Base-by-base conservation (phyloP, 2,329 filamentous ascomycete genomes). In the Colletotrichum euphorbiae region DNA sequence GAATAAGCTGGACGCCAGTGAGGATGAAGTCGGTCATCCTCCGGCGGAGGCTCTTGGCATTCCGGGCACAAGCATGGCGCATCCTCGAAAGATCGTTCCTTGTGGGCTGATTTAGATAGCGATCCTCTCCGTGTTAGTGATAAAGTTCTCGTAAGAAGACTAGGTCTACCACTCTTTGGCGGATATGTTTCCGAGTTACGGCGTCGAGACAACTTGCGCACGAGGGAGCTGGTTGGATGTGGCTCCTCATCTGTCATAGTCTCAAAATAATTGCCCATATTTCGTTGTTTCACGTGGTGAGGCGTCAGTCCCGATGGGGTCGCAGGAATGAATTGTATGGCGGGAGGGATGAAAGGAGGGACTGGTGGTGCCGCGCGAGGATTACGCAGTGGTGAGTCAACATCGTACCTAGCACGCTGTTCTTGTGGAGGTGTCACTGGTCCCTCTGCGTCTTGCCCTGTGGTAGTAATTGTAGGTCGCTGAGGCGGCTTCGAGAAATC, bases 301-400 rank as follows among this genome's bases (percentile, higher is more conserved):
- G 88, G 87, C 1, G 87, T 89, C 48, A 85, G 73, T 2, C 85
- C 88, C 2, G 87, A 89, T 3, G 88, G 88, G 0, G 88, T 90
- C 28, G 88, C 87, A 0, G 88, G 88, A 38, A 88, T 90, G 68
- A 90, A 87, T 63, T 87, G 84, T 72, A 90, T 84, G 2, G 77
- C 78, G 9, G 82, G 83, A 6, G 78, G 84, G 72, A 90, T 84
- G 3, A 77, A 78, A 9, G 82, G 83, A 9, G 78, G 69, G 21
- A 83, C 79, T 19, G 88, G 88, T 6, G 88, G 87, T n/a, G 80
- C 81, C 28, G 66, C 61, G 52, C 88, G 84, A 13, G 88, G 88
- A 71, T 91, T 90, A 62, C 87, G 81, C 38, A 90, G 79, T 7
- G 88, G 88, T 13, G 88, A 90, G 72, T 90, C 87, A 21, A 89